Percentiles rank a stretch among this genome's conserved stretches.
Conservation (phyloP, 371 early-diverging fungal genomes). For the Mucor saturninus region DNA sequence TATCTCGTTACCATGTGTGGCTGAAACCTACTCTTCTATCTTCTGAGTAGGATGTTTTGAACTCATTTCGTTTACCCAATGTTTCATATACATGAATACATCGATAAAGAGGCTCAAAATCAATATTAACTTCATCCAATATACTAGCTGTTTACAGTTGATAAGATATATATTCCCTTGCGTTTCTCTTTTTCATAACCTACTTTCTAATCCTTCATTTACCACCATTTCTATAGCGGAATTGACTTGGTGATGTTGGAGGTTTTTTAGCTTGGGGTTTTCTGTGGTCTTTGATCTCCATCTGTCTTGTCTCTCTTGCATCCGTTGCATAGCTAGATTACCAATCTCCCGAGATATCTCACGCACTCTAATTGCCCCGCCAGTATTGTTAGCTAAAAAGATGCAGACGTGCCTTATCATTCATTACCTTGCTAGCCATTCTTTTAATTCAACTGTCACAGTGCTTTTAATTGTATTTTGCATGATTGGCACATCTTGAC, state of each 20-base stretch:
- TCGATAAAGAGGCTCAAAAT: conserved; percentile 94
- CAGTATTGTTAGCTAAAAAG: no score
- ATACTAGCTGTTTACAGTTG: conserved; percentile 56
- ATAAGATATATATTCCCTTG: background rate
- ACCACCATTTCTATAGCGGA: conserved; percentile 87
- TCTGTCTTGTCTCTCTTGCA: conserved; percentile 70
- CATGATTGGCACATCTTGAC: conserved; percentile 83
- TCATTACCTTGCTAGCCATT: conserved; percentile 86
- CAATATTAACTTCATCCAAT: conserved; percentile 77
- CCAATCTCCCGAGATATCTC: conserved; percentile 89
- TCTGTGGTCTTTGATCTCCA: conserved; percentile 63
- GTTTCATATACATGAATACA: conserved; percentile 95
- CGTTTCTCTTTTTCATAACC: conserved; percentile 7
- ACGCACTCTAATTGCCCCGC: conserved; percentile 62
- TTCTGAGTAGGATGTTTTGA: conserved; percentile 89
- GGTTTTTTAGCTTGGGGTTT: conserved; percentile 57
- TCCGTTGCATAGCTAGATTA: conserved; percentile 78
- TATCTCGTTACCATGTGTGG: background rate
- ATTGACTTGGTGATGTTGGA: conserved; percentile 72
- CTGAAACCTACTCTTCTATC: conserved; percentile 71
- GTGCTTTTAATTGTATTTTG: conserved; percentile 83
- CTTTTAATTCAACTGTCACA: conserved; percentile 85
- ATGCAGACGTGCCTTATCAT: background rate
- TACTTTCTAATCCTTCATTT: conserved; percentile 87
- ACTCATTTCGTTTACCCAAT: conserved; percentile 83